These are phyloP conservation scores for Pyrenochaeta sp. DNA, from an alignment of 2,329 filamentous ascomycete genomes.

Conservation along the genomic window DNA sequence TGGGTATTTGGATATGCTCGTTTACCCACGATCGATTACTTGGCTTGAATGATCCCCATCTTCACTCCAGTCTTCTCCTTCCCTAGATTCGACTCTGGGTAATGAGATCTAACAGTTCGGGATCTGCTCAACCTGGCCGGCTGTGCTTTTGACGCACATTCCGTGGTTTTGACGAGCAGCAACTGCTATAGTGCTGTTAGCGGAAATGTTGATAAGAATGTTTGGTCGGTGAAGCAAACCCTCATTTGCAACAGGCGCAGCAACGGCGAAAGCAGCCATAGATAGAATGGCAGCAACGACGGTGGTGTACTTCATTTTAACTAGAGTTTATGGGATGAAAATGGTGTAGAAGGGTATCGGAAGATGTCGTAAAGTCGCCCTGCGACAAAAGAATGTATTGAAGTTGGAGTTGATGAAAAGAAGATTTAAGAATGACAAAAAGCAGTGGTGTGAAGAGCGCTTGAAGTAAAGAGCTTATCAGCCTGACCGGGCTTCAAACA, in stretches of 20 bases:
- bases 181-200: conserved; percentile 31
- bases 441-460: conserved; percentile 13
- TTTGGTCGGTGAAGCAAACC: neutral
- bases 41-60: too few relatives aligned
- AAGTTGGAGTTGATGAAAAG: conserved; percentile 17
- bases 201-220: neutral
- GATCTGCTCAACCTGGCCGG: conserved; percentile 31
- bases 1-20: too few relatives aligned
- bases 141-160: conserved; percentile 41
- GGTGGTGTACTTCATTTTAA: conserved; percentile 47
- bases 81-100: neutral
- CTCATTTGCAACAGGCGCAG: conserved; percentile 38
- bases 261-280: conserved; percentile 45
- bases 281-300: conserved; percentile 44
- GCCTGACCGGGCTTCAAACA: conserved; percentile 12
- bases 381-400: conserved; percentile 43
- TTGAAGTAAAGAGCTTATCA: conserved; percentile 23
- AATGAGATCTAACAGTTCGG: conserved; percentile 32
- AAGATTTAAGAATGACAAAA: conserved; percentile 21
- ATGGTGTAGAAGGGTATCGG: conserved; percentile 3
- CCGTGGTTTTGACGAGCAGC: conserved; percentile 46
- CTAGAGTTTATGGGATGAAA: conserved; percentile 12
- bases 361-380: conserved; percentile 36
- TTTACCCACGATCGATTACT: too few relatives aligned
- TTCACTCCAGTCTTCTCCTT: neutral